phyloP scores from a whole-genome alignment of 495 filamentous ascomycete species.

The Tuber aestivum region DNA sequence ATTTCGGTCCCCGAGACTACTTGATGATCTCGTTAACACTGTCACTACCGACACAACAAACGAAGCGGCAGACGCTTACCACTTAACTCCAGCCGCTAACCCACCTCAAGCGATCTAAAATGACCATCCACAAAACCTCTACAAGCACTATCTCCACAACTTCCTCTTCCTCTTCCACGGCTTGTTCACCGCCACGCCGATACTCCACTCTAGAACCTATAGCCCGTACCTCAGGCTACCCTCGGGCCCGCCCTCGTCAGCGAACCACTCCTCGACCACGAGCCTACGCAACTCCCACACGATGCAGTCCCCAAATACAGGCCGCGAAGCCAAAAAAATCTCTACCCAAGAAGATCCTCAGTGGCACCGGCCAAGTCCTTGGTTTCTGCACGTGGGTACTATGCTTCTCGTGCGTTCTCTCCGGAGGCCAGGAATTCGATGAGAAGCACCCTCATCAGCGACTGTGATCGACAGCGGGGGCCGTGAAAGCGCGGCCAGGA shows the following conservation, averaged over 20 bases:
- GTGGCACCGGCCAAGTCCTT: conserved; percentile 20
- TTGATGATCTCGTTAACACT: neutral
- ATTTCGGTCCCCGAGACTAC: neutral
- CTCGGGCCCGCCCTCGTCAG: neutral
- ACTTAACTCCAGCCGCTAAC: neutral
- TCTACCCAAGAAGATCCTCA: conserved; percentile 29
- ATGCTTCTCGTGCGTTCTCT: conserved; percentile 33
- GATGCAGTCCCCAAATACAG: neutral
- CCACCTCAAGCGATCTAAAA: neutral
- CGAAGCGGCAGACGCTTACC: neutral
- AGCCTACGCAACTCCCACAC: neutral
- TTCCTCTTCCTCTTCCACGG: neutral
- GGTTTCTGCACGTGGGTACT: conserved; percentile 34
- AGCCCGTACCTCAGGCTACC: neutral
- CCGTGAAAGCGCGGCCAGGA: neutral
- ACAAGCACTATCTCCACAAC: neutral
- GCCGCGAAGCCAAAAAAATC: conserved; percentile 23
- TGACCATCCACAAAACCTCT: neutral
- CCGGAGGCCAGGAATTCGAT: conserved; percentile 3
- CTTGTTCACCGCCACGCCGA: neutral
- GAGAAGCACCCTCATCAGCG: neutral
- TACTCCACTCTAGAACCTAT: neutral
- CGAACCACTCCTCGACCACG: neutral
- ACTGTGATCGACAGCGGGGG: neutral
- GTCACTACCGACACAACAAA: neutral